Conservation (phyloP, 1,139 yeast species). For the Pneumocystis sp. region DNA sequence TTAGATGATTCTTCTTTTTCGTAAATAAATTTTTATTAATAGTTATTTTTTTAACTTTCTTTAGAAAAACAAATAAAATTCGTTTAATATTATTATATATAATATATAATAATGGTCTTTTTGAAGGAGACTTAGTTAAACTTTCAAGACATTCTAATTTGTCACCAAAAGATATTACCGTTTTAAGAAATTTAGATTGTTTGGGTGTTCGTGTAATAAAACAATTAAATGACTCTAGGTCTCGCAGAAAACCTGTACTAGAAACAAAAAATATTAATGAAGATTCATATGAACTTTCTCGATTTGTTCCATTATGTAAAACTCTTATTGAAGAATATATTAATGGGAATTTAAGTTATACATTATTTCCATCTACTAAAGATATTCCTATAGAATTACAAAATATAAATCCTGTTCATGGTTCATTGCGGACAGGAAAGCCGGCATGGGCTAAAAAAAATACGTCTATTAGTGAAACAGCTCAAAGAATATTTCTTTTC, state of each 20-base stretch:
- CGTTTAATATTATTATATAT: conserved; percentile 69
- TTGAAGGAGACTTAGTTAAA: conserved; percentile 59
- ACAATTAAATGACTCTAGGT: conserved; percentile 23
- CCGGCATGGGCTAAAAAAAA: conserved; percentile 22
- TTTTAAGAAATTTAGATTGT: conserved; percentile 49
- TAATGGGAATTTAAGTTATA: conserved; percentile 37
- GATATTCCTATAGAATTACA: conserved; percentile 47
- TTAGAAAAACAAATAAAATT: conserved; percentile 40
- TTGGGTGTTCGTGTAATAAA: conserved; percentile 59
- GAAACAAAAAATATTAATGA: conserved; percentile 32
- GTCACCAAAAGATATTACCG: conserved; percentile 40
- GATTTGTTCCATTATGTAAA: conserved; percentile 61
- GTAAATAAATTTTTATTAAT: background rate
- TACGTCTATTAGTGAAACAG: conserved; percentile 46
- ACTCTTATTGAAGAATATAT: conserved; percentile 39
- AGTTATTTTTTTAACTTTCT: conserved; percentile 29
- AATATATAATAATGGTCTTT: conserved; percentile 69
- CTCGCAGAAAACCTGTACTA: conserved; percentile 17
- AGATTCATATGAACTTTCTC: conserved; percentile 57
- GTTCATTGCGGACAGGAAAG: conserved; percentile 20
- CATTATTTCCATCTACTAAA: conserved; percentile 56
- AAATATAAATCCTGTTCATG: background rate
- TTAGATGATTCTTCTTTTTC: conserved; percentile 32
- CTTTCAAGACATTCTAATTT: conserved; percentile 57
- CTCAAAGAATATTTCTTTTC: conserved; percentile 62